Evolutionary conservation across 805 yeast species (phyloP), one percentile per base, ranked within the genome.

Genomic region (Lachancea thermotolerans): DNA sequence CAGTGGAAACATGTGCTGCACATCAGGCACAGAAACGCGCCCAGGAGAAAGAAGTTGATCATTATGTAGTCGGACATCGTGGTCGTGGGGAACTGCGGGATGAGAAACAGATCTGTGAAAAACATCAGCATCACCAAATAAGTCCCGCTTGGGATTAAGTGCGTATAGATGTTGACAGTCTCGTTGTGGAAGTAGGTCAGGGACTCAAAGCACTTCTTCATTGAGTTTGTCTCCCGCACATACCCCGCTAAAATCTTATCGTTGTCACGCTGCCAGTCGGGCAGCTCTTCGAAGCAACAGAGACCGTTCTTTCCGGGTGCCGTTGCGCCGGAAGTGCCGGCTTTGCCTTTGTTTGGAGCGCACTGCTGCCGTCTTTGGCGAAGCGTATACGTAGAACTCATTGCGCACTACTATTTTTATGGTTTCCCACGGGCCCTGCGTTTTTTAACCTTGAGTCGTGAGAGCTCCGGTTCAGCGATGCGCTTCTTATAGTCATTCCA

Each of bases 201-300:
- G 2, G 85, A 74, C 34, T 65, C 52, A 14, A 79, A 46, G 47
- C 84, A 78, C 39, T 60, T 64, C 36, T 46, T 41, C 49, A 65
- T 72, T 28, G 82, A 75, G 30, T 60, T 52, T 0, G 85, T 77
- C 44, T 75, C 79, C 30, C 69, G 71, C 15, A 84, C 81, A 54
- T 85, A 85, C 4, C 88, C 88, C 0, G 78, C 67, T 35, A 68
- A 58, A 38, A 85, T 84, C 57, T 62, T 79, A 52, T 80, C 83
- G 59, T 85, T 85, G 57, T 85, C 93, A 47, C 74, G 70, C 57
- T 82, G 89, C 93, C 93, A 84, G 12, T 66, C 74, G 18, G 81
- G 85, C 25, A 85, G 59, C 51, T 82, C 82, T 47, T 78, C 73
- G 68, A 72, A 82, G 31, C 47, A 32, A 39, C 49, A 55, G 10